Conservation (phyloP, 164 flowering plant species). For the Cinnamomum chago region DNA sequence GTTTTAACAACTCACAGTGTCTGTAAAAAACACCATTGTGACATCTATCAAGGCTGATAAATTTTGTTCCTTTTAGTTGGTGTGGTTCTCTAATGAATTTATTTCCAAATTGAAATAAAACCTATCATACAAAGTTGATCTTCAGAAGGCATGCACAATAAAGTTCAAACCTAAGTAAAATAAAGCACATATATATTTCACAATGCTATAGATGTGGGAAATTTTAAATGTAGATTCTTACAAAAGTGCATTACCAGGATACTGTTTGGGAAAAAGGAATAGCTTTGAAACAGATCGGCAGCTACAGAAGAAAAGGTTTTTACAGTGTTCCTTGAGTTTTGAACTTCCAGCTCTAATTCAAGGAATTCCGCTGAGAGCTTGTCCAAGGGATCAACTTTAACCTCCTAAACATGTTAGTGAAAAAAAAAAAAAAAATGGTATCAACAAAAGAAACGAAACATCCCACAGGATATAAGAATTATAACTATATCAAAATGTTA, state of each 20-base stretch:
- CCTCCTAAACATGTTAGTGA: slow-evolving; percentile 32
- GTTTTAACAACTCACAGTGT: no score
- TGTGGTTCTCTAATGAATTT: no score
- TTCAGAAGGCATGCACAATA: no score
- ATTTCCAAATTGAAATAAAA: no score
- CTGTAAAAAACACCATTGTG: no score
- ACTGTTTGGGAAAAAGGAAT: slow-evolving; percentile 22
- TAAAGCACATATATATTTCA: not conserved
- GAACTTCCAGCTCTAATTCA: slow-evolving; percentile 47
- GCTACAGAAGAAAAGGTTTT: slow-evolving; percentile 36
- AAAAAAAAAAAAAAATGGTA: slow-evolving; percentile 2
- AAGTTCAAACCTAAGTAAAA: not conserved
- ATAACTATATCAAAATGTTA: no score
- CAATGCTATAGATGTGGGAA: not conserved
- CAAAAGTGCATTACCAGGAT: slow-evolving; percentile 36
- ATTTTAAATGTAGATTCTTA: no score
- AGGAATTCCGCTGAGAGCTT: slow-evolving; percentile 40
- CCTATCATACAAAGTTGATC: no score
- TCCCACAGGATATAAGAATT: not conserved
- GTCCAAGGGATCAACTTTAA: slow-evolving; percentile 21
- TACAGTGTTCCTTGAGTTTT: slow-evolving; percentile 31
- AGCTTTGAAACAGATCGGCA: slow-evolving; percentile 49
- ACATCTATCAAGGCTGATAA: no score
- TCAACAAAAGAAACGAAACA: not conserved
- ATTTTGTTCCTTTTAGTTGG: no score